Percentiles rank a stretch among this genome's conserved stretches.
Conservation (phyloP, 768 basidiomycete genomes). For the Kwoniella dendrophila region DNA sequence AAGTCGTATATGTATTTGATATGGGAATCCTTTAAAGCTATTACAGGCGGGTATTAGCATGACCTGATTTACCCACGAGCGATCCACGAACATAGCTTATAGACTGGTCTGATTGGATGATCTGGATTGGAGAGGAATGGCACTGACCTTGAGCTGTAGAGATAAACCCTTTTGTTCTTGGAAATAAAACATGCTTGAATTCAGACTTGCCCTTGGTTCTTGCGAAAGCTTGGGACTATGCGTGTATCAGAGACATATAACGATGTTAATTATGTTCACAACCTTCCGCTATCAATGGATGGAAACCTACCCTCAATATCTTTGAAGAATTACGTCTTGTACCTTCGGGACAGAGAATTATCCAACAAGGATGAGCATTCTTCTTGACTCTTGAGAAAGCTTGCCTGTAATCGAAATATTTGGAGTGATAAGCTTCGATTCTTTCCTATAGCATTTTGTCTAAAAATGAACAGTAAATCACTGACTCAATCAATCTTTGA, state of each 20-base stretch:
- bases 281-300: neutral
- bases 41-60: no score
- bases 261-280: neutral
- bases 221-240: constrained; percentile 37
- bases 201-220: constrained; percentile 23
- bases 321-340: constrained; percentile 37
- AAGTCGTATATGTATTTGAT: constrained; percentile 43
- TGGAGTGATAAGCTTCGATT: constrained; percentile 6
- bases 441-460: neutral
- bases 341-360: constrained; percentile 45
- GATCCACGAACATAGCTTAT: no score
- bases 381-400: constrained; percentile 34
- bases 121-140: neutral
- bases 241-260: neutral
- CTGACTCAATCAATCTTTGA: constrained; percentile 30
- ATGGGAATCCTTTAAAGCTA: constrained; percentile 38
- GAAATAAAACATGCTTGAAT: constrained; percentile 34
- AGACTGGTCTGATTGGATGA: neutral
- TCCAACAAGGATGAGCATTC: constrained; percentile 38
- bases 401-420: constrained; percentile 14
- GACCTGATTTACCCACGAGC: no score
- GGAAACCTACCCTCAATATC: constrained; percentile 24
- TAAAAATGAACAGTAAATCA: neutral
- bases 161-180: constrained; percentile 42
- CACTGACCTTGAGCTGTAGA: constrained; percentile 36